Evolutionary conservation across 2,329 filamentous ascomycete species (phyloP).

Genomic region (Paraphaeosphaeria sporulosa): DNA sequence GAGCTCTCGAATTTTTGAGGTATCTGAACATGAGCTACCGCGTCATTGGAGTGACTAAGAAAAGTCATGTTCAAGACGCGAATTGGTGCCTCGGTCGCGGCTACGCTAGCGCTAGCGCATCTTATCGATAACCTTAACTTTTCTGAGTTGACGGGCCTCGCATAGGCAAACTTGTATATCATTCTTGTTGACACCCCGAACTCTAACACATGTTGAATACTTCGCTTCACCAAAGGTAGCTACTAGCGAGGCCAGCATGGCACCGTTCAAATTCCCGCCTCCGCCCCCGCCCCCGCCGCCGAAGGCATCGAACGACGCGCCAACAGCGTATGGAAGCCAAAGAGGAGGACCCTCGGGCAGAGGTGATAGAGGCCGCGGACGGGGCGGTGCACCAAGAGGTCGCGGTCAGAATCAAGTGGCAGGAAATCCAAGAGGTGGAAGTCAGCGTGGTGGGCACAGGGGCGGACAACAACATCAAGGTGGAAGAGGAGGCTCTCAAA

Average conservation of each 20-base stretch:
- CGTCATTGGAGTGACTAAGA: conserved; percentile 11
- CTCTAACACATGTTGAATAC: background rate
- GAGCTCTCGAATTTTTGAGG: conserved; percentile 9
- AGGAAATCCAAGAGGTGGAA: conserved; percentile 26
- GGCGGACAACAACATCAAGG: conserved; percentile 11
- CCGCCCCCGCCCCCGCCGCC: conserved; percentile 55
- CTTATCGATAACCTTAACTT: conserved; percentile 23
- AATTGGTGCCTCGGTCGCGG: conserved; percentile 12
- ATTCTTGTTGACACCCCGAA: conserved; percentile 11
- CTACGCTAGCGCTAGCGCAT: conserved; percentile 12
- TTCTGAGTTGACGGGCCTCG: background rate
- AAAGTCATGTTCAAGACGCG: conserved; percentile 14
- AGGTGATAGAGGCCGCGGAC: conserved; percentile 42
- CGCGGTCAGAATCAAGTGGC: conserved; percentile 26
- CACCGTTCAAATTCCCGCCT: conserved; percentile 56
- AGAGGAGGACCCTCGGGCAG: conserved; percentile 31
- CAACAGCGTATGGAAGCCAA: conserved; percentile 36
- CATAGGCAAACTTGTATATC: background rate
- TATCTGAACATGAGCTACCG: conserved; percentile 21
- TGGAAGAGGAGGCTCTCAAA: conserved; percentile 28
- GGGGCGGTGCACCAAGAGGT: conserved; percentile 32
- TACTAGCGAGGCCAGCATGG: conserved; percentile 26
- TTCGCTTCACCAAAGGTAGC: background rate
- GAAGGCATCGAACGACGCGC: conserved; percentile 40
- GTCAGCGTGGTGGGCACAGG: conserved; percentile 14